phyloP scores from a whole-genome alignment of 495 filamentous ascomycete species.

The Coniosporium apollinis region DNA sequence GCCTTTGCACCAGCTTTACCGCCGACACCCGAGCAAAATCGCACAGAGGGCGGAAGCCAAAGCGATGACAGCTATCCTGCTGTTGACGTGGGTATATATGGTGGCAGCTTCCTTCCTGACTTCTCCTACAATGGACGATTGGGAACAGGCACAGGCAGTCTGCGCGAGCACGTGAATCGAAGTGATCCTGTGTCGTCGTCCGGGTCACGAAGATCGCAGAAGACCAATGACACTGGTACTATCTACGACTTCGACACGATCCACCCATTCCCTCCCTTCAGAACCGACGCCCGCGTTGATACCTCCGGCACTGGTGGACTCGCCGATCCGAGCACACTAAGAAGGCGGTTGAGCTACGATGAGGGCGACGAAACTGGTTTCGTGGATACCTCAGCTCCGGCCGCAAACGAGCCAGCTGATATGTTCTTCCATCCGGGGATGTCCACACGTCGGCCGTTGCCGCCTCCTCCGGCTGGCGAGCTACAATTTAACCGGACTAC shows the following conservation, averaged over 20 bases:
- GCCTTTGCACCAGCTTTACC: too few species aligned
- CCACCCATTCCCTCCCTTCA: slow-evolving; percentile 44
- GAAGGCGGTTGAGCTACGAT: slow-evolving; percentile 70
- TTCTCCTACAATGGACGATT: too few species aligned
- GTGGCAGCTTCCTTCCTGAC: too few species aligned
- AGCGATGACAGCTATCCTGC: slow-evolving; percentile 58
- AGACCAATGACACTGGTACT: slow-evolving; percentile 10
- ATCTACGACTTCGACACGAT: slow-evolving; percentile 26
- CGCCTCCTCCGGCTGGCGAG: slow-evolving; percentile 48
- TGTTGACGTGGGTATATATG: slow-evolving; percentile 52
- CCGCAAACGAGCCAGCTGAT: slow-evolving; percentile 58
- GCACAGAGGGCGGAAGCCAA: slow-evolving; percentile 37
- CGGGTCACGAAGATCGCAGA: slow-evolving; percentile 20
- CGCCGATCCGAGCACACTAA: slow-evolving; percentile 47
- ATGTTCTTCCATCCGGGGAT: slow-evolving; percentile 88
- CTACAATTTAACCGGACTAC: slow-evolving; percentile 3
- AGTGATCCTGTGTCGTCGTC: slow-evolving; percentile 20
- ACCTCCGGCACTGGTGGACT: slow-evolving; percentile 75
- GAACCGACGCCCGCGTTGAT: slow-evolving; percentile 45
- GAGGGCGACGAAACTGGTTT: slow-evolving; percentile 65
- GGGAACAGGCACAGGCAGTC: too few species aligned
- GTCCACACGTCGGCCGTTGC: slow-evolving; percentile 46
- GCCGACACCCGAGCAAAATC: slow-evolving; percentile 10
- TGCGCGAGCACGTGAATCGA: too few species aligned
- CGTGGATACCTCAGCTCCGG: slow-evolving; percentile 32